Evolutionary conservation across 2,329 filamentous ascomycete species (phyloP).

Genomic region (Chaetomiaceae sp.): DNA sequence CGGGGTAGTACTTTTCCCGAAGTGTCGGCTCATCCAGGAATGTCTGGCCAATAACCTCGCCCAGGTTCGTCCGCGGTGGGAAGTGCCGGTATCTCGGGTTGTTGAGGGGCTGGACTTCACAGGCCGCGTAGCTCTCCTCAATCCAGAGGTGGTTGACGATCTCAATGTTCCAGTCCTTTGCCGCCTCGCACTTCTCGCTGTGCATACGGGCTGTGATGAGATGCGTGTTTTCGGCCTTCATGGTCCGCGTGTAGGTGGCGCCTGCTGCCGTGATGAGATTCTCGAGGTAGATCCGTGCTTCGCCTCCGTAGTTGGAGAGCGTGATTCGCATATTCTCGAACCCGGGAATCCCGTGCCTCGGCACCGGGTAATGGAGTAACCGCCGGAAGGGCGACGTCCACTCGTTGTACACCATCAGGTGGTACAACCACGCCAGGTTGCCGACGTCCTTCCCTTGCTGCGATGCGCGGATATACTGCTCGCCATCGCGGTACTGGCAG

Average conservation of each 20-base stretch:
- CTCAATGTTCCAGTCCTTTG: slow-evolving; percentile 84
- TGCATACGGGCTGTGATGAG: slow-evolving; percentile 84
- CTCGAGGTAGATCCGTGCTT: slow-evolving; percentile 88
- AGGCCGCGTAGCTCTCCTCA: slow-evolving; percentile 93
- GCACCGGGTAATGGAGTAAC: slow-evolving; percentile 85
- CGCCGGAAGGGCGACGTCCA: slow-evolving; percentile 84
- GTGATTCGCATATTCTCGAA: slow-evolving; percentile 77
- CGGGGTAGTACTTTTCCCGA: slow-evolving; percentile 65
- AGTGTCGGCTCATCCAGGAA: slow-evolving; percentile 63
- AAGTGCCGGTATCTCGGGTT: slow-evolving; percentile 79
- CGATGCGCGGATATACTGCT: slow-evolving; percentile 72
- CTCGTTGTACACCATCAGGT: slow-evolving; percentile 79
- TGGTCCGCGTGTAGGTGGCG: slow-evolving; percentile 86
- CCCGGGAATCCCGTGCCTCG: slow-evolving; percentile 69
- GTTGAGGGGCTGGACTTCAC: slow-evolving; percentile 67
- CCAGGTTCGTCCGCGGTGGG: slow-evolving; percentile 81
- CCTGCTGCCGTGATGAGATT: slow-evolving; percentile 82
- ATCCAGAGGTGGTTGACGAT: slow-evolving; percentile 96
- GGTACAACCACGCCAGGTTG: slow-evolving; percentile 90
- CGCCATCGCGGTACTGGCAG: slow-evolving; percentile 79
- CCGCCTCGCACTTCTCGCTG: slow-evolving; percentile 91
- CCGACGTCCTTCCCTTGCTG: slow-evolving; percentile 78
- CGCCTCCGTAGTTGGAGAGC: slow-evolving; percentile 93
- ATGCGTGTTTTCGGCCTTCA: slow-evolving; percentile 94
- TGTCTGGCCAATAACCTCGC: slow-evolving; percentile 88